Base-by-base conservation (phyloP, 768 basidiomycete genomes). In the Wakefieldia striispora region DNA sequence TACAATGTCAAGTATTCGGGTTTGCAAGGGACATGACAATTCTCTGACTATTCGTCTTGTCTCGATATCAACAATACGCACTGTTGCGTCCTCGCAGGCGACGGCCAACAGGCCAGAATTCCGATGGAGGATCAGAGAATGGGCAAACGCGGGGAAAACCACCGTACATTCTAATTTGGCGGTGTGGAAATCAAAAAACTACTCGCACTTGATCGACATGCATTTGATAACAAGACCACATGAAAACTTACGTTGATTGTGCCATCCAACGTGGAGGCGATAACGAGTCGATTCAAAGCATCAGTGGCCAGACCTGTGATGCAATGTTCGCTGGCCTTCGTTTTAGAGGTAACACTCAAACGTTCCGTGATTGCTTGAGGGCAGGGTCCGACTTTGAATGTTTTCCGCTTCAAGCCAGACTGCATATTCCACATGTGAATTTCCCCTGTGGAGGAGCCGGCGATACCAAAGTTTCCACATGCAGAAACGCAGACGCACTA, bases 151-250 rank as follows among this genome's bases (percentile, higher is more conserved):
- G 2, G 89, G 76, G 2, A 97, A 61, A 10, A 81, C 69, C 41
- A 93, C 48, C 0, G 83, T 83, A 45, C 86, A 70, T 51, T 87
- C 80, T 50, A 92, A 72, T 59, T 82, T 82, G 10, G 90, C 82
- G 3, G 86, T 84, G 60, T 95, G 91, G 69, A 99, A 98, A 65
- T 98, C 89, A 59, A 98, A 99, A 73, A 97, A 97, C 95, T 99
- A 58, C 5, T 20, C 17, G 13, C 24, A 13, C 13, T 27, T 13
- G 23, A 51, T 49, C 23, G 50, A 47, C 40, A 45, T 29, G 12
- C 44, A 4, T 9, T 34, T 26, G 41, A 27, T 14, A 6, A 29
- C 19, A 21, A 13, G 35, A 43, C 31, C 24, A 31, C 6, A 38
- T 26, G 12, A 45, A 27, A 29, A 76, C 88, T 48, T 59, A 95